Evolutionary conservation across 2,329 filamentous ascomycete genomes (phyloP).

Genomic region (Sporothrix protearum): DNA sequence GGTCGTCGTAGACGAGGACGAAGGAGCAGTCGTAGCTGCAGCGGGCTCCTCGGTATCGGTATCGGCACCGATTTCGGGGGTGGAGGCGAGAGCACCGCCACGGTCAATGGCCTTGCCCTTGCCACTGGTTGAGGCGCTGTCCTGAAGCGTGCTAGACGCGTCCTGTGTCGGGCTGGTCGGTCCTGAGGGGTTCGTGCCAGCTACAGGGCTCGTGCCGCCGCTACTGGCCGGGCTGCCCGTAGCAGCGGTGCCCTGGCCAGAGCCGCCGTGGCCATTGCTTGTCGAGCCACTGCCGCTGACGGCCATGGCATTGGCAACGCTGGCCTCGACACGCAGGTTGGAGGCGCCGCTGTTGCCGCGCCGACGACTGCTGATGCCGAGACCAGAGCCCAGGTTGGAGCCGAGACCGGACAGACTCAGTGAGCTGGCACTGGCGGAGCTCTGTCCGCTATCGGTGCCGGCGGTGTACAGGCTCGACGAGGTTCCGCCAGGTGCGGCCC

Average conservation of each 20-base stretch:
- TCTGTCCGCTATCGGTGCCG: constrained; percentile 40
- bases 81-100: constrained; percentile 29
- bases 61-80: constrained; percentile 30
- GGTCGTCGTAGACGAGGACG: neutral
- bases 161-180: neutral
- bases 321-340: constrained; percentile 56
- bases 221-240: neutral
- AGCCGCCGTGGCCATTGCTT: constrained; percentile 20
- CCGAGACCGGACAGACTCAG: constrained; percentile 62
- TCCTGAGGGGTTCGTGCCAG: neutral
- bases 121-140: constrained; percentile 32
- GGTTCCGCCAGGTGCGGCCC: constrained; percentile 19
- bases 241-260: neutral
- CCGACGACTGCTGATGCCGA: constrained; percentile 43
- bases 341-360: constrained; percentile 59
- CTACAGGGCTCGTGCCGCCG: constrained; percentile 18
- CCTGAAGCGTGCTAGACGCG: neutral
- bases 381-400: constrained; percentile 50
- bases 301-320: constrained; percentile 44
- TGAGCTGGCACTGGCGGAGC: constrained; percentile 60
- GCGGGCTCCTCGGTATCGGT: constrained; percentile 45
- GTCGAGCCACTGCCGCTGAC: constrained; percentile 33
- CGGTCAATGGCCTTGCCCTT: constrained; percentile 73
- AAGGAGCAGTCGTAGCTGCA: constrained; percentile 31
- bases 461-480: constrained; percentile 43